phyloP scores from a whole-genome alignment of 2,329 filamentous ascomycete genomes.

The Lachnum nothofagi region DNA sequence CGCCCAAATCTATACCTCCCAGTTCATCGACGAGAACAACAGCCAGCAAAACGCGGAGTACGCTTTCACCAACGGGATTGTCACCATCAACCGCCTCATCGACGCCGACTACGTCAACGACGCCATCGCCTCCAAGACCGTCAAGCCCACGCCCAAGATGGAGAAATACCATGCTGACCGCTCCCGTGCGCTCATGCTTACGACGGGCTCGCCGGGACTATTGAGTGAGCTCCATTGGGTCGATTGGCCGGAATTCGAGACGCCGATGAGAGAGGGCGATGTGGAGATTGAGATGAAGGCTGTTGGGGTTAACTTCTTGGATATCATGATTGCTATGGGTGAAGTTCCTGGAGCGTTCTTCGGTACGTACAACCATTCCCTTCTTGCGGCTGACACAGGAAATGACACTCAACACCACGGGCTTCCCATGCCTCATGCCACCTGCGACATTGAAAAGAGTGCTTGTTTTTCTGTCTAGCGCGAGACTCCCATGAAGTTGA shows the following conservation, averaged over 20 bases:
- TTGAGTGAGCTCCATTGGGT: constrained; percentile 24
- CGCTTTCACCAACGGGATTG: too few species aligned
- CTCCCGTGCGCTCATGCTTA: constrained; percentile 6
- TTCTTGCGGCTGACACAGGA: too few species aligned
- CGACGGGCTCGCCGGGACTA: constrained; percentile 16
- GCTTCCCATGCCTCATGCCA: too few species aligned
- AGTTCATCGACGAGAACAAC: constrained; percentile 8
- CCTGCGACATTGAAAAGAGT: too few species aligned
- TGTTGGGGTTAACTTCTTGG: constrained; percentile 32
- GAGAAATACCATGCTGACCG: too few species aligned
- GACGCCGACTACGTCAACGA: too few species aligned
- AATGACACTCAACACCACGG: too few species aligned
- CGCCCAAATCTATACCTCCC: not conserved
- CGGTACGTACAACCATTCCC: too few species aligned
- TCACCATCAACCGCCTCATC: too few species aligned
- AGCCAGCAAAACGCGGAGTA: not conserved
- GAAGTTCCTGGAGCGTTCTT: constrained; percentile 25
- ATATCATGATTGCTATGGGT: constrained; percentile 32
- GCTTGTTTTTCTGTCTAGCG: too few species aligned
- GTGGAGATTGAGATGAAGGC: constrained; percentile 24
- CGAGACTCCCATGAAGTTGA: too few species aligned
- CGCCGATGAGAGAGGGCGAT: constrained; percentile 13
- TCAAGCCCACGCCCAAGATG: not conserved
- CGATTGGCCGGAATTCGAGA: constrained; percentile 14
- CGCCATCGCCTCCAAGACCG: too few species aligned